A percentile compares a stretch with the other conserved stretches of the same genome.
Conservation (phyloP, 106 monocot species). For the Phalaenopsis aphrodite region DNA sequence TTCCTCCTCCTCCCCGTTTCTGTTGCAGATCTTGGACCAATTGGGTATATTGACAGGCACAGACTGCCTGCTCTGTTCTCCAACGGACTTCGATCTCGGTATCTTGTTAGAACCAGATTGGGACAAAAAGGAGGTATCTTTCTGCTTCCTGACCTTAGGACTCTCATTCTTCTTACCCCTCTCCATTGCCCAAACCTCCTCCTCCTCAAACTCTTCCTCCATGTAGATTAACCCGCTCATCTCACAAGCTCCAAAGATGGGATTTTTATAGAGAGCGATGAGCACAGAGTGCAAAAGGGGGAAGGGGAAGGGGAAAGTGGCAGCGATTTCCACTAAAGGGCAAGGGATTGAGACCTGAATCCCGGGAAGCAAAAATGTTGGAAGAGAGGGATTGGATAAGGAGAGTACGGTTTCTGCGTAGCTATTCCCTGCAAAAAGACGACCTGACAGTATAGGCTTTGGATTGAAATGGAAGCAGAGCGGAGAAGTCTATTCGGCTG, state of each 20-base stretch:
- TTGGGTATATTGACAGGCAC: slow-evolving; percentile 36
- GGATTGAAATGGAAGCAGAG: background rate
- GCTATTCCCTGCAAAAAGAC: background rate
- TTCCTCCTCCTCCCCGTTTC: slow-evolving; percentile 1
- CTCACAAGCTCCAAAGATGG: background rate
- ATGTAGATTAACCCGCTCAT: background rate
- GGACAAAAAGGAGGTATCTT: background rate
- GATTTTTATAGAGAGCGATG: background rate
- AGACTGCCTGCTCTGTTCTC: background rate
- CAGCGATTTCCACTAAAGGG: background rate
- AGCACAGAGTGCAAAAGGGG: background rate
- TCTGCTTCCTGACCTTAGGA: background rate
- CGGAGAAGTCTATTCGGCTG: background rate
- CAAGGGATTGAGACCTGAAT: background rate
- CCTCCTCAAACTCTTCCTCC: slow-evolving; percentile 8
- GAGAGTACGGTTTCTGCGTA: slow-evolving; percentile 1
- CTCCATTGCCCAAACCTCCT: slow-evolving; percentile 1
- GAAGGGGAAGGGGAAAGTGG: background rate
- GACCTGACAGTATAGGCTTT: background rate
- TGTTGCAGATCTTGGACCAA: slow-evolving; percentile 21
- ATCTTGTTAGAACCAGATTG: background rate
- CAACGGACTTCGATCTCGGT: background rate
- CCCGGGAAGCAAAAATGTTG: background rate
- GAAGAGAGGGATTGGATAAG: background rate
- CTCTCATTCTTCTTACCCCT: background rate